phyloP scores from a whole-genome alignment of 306 rosid genomes.

The Rosa chinensis region DNA sequence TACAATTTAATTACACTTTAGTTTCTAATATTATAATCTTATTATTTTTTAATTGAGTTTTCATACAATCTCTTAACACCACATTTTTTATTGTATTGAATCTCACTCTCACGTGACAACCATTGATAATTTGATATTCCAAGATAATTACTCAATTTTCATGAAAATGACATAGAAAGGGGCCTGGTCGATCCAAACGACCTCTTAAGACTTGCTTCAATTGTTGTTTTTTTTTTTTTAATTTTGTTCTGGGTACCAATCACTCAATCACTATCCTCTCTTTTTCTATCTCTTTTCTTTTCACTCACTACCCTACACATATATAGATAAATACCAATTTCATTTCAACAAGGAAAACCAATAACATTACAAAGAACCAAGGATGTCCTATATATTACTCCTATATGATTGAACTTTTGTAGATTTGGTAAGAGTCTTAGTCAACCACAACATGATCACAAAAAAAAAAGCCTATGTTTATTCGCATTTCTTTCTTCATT shows the following conservation, averaged over 20 bases:
- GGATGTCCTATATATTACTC: background rate
- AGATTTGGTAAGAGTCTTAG: background rate
- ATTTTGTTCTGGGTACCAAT: background rate
- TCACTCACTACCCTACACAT: background rate
- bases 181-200: background rate
- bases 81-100: background rate
- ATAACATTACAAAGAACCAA: background rate
- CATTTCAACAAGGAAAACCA: background rate
- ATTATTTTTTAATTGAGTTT: too few species aligned
- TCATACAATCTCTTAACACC: background rate
- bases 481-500: background rate
- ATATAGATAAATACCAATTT: background rate
- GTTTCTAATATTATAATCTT: too few species aligned
- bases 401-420: background rate
- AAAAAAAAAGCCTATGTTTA: background rate
- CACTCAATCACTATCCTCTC: background rate
- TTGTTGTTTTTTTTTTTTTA: background rate
- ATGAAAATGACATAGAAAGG: too few species aligned
- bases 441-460: conserved; percentile 5
- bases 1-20: too few species aligned
- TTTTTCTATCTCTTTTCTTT: background rate
- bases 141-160: background rate
- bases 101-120: too few species aligned
- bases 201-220: background rate
- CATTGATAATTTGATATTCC: background rate